These are phyloP conservation scores for Scheffersomyces insectosa DNA, from an alignment of 1,139 yeast species.

Conservation along the genomic window DNA sequence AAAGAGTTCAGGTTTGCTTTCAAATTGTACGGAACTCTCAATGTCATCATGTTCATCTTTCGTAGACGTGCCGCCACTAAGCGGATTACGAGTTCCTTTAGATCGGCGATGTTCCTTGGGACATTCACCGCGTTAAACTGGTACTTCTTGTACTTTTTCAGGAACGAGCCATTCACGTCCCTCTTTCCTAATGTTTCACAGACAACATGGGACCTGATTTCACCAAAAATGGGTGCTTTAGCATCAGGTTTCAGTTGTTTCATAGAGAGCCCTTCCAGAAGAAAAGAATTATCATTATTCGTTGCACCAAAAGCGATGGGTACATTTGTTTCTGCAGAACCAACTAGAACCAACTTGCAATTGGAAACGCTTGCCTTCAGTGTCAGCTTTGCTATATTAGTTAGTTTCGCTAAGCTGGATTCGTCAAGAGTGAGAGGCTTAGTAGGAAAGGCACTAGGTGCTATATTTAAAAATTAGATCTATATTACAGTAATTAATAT, in stretches of 20 bases:
- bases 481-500: not conserved
- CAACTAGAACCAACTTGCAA: conserved; percentile 17
- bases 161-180: conserved; percentile 32
- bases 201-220: conserved; percentile 29
- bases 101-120: conserved; percentile 41
- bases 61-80: conserved; percentile 9
- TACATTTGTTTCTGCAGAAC: conserved; percentile 26
- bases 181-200: conserved; percentile 18
- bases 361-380: conserved; percentile 29
- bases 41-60: conserved; percentile 15
- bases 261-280: conserved; percentile 32
- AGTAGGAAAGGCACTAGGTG: conserved; percentile 24
- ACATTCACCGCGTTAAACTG: conserved; percentile 36
- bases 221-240: conserved; percentile 33
- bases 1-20: conserved; percentile 36
- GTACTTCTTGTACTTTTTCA: conserved; percentile 38
- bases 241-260: conserved; percentile 38
- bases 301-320: conserved; percentile 41
- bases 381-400: conserved; percentile 32
- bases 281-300: conserved; percentile 43
- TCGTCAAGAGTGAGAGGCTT: conserved; percentile 25
- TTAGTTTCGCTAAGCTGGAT: conserved; percentile 19
- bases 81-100: conserved; percentile 13
- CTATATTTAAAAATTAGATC: conserved; percentile 9
- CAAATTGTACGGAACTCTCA: conserved; percentile 26